Base-by-base conservation (phyloP, 1,139 yeast genomes). In the Candida sp. region DNA sequence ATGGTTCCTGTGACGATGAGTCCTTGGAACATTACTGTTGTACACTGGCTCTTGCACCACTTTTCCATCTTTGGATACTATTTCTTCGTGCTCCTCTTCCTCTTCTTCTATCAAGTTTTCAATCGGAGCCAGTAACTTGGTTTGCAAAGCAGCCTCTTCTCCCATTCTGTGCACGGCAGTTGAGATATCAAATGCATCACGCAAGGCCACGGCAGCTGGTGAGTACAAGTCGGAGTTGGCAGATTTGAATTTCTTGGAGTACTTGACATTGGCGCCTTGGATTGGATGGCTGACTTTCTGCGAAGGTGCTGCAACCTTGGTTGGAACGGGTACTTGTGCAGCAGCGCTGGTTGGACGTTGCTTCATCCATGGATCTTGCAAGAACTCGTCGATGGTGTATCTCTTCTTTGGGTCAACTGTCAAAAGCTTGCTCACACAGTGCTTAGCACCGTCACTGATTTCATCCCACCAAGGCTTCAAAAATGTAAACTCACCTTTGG, bases 81-180 rank as follows among this genome's bases (percentile, higher is more conserved):
- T 61, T 44, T 61, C 65, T 39, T 59, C 58, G 41, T 70, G 72
- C 39, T 70, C 73, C 47, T 70, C 77, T 53, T 68, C 78, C 48
- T 74, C 80, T 55, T 75, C 80, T 47, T 70, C 78, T 47, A 72
- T 63, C 32, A 68, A 65, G 47, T 69, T 67, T 44, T 64, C 58
- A 53, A 67, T 61, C 32, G 62, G 61, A 26, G 57, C 56, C 9
- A 65, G 59, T 44, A 66, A 66, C 47, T 67, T 71, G 45, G 71
- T 68, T 25, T 75, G 67, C 43, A 85, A 70, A 2, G 84, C 81
- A 25, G 86, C 87, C 63, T 91, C 98, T 70, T 90, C 97, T 39
- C 93, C 97, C 78, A 85, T 84, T 68, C 99, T 85, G 66, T 92
- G 97, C 7, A 94, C 96, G 0, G 98, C 98, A 52, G 96, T 86